These are phyloP conservation scores for Termitomyces sp. DNA, from an alignment of 768 basidiomycete species.

Conservation along the genomic window DNA sequence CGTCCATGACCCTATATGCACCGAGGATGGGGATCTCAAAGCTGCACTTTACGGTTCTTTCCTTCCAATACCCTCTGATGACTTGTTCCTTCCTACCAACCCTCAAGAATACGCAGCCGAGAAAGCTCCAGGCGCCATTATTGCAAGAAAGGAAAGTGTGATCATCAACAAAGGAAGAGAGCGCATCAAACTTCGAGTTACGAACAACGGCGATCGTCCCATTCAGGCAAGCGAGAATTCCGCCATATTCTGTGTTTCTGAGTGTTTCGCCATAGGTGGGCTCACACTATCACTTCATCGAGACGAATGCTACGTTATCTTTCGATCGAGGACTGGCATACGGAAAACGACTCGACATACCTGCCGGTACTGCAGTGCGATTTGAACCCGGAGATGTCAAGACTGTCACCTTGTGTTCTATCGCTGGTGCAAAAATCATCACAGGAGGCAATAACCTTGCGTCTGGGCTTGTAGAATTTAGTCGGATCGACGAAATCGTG, in stretches of 20 bases:
- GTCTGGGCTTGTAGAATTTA: conserved; percentile 42
- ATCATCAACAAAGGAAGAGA: conserved; percentile 71
- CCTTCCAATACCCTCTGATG: conserved; percentile 67
- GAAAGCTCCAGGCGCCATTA: conserved; percentile 69
- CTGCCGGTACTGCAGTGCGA: conserved; percentile 91
- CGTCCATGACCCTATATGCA: conserved; percentile 91
- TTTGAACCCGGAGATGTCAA: conserved; percentile 93
- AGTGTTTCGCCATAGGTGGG: conserved; percentile 54
- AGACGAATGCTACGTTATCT: conserved; percentile 73
- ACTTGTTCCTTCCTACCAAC: conserved; percentile 56
- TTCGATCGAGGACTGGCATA: conserved; percentile 84
- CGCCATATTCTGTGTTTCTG: not conserved
- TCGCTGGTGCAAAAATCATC: conserved; percentile 66
- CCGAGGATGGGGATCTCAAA: conserved; percentile 68
- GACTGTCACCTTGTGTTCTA: conserved; percentile 74
- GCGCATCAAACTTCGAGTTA: conserved; percentile 67
- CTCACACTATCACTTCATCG: conserved; percentile 92
- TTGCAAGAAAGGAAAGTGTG: conserved; percentile 60
- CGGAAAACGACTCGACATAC: conserved; percentile 84
- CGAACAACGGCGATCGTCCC: conserved; percentile 89
- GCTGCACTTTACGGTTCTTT: conserved; percentile 96
- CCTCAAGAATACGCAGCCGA: conserved; percentile 43
- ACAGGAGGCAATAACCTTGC: conserved; percentile 80
- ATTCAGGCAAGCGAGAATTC: conserved; percentile 59
- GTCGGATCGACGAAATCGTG: conserved; percentile 42